Conservation (phyloP, 1,139 yeast species). For the Cylindricascospora bacillispora region DNA sequence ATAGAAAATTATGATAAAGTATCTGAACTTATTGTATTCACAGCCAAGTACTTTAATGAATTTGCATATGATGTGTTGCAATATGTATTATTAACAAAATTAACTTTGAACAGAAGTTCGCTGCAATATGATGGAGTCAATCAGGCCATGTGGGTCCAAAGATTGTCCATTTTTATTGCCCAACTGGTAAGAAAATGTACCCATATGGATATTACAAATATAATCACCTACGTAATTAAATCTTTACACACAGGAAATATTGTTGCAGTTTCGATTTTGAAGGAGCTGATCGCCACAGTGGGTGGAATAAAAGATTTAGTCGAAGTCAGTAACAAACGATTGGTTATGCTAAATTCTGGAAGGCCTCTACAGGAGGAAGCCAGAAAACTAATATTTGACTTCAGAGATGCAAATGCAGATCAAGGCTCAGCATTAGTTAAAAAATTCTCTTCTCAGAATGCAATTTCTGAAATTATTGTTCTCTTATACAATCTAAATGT, state of each 20-base stretch:
- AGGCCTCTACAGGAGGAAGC: constrained; percentile 43
- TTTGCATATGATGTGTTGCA: constrained; percentile 84
- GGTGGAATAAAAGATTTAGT: constrained; percentile 60
- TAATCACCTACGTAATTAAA: constrained; percentile 50
- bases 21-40: constrained; percentile 63
- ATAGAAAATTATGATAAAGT: constrained; percentile 89
- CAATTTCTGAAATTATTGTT: constrained; percentile 51
- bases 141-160: constrained; percentile 78
- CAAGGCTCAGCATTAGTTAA: constrained; percentile 45
- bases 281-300: constrained; percentile 60
- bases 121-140: constrained; percentile 71
- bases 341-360: constrained; percentile 58
- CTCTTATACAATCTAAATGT: constrained; percentile 44
- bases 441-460: constrained; percentile 34
- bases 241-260: constrained; percentile 51
- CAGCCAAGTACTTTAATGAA: constrained; percentile 64
- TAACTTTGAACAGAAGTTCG: constrained; percentile 56
- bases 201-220: constrained; percentile 40
- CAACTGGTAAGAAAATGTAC: constrained; percentile 44
- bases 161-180: constrained; percentile 55
- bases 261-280: constrained; percentile 54
- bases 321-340: constrained; percentile 33
- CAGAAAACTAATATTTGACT: constrained; percentile 52
- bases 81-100: constrained; percentile 56
- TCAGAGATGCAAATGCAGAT: constrained; percentile 33